These are phyloP conservation scores for Biscogniauxia marginata DNA, from an alignment of 2,329 filamentous ascomycete genomes.

Conservation along the genomic window DNA sequence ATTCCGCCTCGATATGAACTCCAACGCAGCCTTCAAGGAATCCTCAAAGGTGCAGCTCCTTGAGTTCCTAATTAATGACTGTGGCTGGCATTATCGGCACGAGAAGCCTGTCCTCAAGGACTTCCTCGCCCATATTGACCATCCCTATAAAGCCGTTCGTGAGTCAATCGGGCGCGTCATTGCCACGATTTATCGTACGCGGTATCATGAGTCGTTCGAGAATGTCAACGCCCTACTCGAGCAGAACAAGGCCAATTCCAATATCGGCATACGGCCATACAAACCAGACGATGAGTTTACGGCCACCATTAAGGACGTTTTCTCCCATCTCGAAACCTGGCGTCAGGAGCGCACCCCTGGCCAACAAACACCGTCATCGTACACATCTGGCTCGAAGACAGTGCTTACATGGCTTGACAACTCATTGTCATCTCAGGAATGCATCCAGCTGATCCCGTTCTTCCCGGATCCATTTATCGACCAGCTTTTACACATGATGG, in stretches of 20 bases:
- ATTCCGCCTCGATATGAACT: constrained; percentile 90
- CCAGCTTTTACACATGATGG: constrained; percentile 98
- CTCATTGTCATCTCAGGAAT: constrained; percentile 87
- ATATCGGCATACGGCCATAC: constrained; percentile 83
- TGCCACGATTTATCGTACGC: constrained; percentile 82
- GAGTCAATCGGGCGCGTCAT: constrained; percentile 92
- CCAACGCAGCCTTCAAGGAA: constrained; percentile 98
- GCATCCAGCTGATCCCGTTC: constrained; percentile 85
- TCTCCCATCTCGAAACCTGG: constrained; percentile 81
- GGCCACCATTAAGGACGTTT: constrained; percentile 70
- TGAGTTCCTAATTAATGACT: constrained; percentile 81
- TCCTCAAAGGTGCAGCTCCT: constrained; percentile 92
- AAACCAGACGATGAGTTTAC: constrained; percentile 72
- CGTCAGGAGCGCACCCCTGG: constrained; percentile 79
- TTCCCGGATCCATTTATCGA: constrained; percentile 89
- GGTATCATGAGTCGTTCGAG: constrained; percentile 91
- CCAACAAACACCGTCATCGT: constrained; percentile 89
- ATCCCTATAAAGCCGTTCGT: constrained; percentile 95
- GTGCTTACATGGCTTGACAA: constrained; percentile 93
- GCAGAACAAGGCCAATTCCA: constrained; percentile 74
- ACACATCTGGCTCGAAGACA: constrained; percentile 95
- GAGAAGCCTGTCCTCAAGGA: constrained; percentile 86
- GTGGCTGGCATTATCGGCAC: constrained; percentile 93
- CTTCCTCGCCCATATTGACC: constrained; percentile 88
- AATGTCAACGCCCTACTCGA: constrained; percentile 74